phyloP scores from a whole-genome alignment of 148 eudicot species.

The Vaccinium vitisidaea region DNA sequence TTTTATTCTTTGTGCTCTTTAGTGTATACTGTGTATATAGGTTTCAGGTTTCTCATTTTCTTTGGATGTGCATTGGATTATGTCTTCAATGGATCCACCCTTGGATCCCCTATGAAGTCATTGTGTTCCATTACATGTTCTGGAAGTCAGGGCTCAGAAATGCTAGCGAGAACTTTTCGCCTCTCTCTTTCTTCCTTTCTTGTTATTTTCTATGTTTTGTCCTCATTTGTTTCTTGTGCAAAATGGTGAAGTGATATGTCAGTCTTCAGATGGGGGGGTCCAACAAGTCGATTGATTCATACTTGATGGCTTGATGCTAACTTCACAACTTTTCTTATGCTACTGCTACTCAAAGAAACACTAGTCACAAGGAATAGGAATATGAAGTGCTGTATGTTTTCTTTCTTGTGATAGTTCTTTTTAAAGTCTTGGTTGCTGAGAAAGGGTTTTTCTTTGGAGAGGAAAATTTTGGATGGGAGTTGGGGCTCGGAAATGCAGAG shows the following conservation, averaged over 20 bases:
- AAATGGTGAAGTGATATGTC: background rate
- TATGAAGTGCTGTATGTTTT: background rate
- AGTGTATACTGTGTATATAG: background rate
- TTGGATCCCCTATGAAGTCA: background rate
- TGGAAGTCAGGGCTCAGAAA: background rate
- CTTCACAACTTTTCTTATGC: background rate
- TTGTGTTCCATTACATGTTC: background rate
- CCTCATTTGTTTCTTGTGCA: background rate
- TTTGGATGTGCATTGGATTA: background rate
- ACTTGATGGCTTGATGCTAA: constrained; percentile 1
- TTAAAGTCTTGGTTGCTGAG: no score
- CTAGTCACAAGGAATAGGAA: background rate
- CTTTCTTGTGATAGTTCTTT: no score
- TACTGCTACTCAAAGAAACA: background rate
- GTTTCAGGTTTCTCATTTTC: background rate
- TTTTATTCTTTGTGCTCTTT: background rate
- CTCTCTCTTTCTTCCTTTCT: background rate
- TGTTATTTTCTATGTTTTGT: background rate
- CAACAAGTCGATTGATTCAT: background rate
- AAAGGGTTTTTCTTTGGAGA: background rate
- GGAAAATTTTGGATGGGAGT: background rate
- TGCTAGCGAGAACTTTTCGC: background rate
- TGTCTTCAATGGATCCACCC: background rate
- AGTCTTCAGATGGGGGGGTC: background rate
- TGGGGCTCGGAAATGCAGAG: background rate